These are phyloP conservation scores for Ilyonectria sp. DNA, from an alignment of 2,329 filamentous ascomycete genomes.

Conservation along the genomic window DNA sequence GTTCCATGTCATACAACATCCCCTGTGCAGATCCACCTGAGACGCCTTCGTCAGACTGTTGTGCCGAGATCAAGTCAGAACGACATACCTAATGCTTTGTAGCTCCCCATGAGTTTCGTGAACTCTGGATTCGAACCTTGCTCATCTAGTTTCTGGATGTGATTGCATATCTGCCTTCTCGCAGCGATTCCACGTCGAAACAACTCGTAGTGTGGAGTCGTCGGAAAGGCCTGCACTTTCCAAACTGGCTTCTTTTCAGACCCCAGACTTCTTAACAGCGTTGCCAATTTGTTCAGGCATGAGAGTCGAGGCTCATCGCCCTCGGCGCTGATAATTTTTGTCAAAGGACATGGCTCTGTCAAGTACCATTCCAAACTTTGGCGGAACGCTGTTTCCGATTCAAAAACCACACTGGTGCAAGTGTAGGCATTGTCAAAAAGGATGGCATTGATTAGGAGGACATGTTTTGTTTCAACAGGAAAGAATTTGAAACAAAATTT, in stretches of 20 bases:
- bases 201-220: neutral
- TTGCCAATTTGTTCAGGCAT: neutral
- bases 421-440: constrained; percentile 5
- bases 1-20: neutral
- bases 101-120: neutral
- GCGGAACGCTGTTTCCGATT: neutral
- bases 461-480: neutral
- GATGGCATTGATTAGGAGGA: constrained; percentile 8
- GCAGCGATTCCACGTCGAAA: neutral
- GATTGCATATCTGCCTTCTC: neutral
- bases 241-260: neutral
- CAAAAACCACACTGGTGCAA: constrained; percentile 12
- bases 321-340: neutral
- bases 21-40: neutral
- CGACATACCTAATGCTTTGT: constrained; percentile 9
- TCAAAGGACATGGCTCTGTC: neutral
- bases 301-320: neutral
- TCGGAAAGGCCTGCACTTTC: neutral
- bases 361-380: constrained; percentile 11
- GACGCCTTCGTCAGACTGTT: neutral
- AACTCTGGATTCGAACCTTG: neutral
- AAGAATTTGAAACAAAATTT: constrained; percentile 23
- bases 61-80: too few relatives aligned
- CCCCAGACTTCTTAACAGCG: neutral
- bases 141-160: neutral